These are phyloP conservation scores for Piper longum DNA, from an alignment of 164 flowering plant species.

Conservation along the genomic window DNA sequence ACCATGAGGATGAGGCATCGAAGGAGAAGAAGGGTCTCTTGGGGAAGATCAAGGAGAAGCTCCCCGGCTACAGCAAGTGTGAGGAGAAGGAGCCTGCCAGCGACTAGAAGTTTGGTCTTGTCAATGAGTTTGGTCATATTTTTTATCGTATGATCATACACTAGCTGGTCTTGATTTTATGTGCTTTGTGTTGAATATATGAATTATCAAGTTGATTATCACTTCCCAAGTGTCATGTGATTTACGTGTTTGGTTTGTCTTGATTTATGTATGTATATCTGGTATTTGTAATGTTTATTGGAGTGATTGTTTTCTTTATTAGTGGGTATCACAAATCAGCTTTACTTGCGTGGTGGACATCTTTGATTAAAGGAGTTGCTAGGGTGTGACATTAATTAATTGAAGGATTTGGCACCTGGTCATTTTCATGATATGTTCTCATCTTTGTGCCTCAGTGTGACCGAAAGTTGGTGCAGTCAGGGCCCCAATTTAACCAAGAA, in stretches of 20 bases:
- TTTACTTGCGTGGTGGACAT: too few species aligned
- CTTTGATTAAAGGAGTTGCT: too few species aligned
- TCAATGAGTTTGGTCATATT: not conserved
- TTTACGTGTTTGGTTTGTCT: not conserved
- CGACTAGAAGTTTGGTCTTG: not conserved
- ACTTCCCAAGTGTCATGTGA: not conserved
- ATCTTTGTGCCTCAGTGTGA: too few species aligned
- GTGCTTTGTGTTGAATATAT: too few species aligned
- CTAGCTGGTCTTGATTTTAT: not conserved
- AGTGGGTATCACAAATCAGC: too few species aligned
- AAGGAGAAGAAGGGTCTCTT: slow-evolving; percentile 35
- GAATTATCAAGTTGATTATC: not conserved
- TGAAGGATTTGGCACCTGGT: too few species aligned
- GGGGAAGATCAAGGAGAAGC: slow-evolving; percentile 44
- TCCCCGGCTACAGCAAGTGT: slow-evolving; percentile 27
- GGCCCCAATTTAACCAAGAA: too few species aligned
- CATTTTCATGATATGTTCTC: too few species aligned
- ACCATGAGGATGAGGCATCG: not conserved
- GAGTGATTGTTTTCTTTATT: not conserved
- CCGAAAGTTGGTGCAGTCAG: too few species aligned
- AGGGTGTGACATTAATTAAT: too few species aligned
- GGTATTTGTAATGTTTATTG: not conserved
- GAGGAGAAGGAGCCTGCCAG: slow-evolving; percentile 5
- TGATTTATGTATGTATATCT: too few species aligned
- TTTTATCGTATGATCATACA: not conserved